Conservation (phyloP, 306 rosid species). For the Luffa aegyptiaca region DNA sequence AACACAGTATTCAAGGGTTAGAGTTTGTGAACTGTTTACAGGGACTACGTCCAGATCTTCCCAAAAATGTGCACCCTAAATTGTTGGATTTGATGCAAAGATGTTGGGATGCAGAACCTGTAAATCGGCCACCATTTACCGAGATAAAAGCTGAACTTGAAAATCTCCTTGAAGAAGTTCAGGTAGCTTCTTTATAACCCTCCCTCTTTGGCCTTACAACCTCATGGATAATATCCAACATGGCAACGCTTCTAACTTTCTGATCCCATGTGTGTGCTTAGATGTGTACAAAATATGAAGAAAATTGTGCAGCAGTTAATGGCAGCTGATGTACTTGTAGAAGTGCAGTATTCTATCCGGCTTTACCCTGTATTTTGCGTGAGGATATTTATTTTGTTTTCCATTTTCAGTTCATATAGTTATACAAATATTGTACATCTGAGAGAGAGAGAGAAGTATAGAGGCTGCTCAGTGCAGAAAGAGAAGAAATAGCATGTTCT, state of each 20-base stretch:
- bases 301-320: conserved; percentile 29
- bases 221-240: not conserved
- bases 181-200: conserved; percentile 28
- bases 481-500: conserved; percentile 2
- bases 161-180: conserved; percentile 43
- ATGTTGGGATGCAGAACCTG: conserved; percentile 87
- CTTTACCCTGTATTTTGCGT: conserved; percentile 22
- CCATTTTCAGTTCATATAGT: conserved; percentile 15
- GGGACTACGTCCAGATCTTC: conserved; percentile 95
- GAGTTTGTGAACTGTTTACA: conserved; percentile 14
- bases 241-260: not conserved
- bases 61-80: conserved; percentile 61
- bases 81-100: conserved; percentile 71
- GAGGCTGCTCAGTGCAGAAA: conserved; percentile 1
- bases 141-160: conserved; percentile 69
- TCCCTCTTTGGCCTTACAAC: not conserved
- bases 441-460: conserved; percentile 12
- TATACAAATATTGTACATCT: conserved; percentile 33
- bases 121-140: conserved; percentile 58
- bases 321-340: conserved; percentile 28
- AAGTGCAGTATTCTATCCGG: conserved; percentile 22
- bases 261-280: not conserved
- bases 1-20: not conserved
- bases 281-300: conserved; percentile 38
- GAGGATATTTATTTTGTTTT: conserved; percentile 21